These are phyloP conservation scores for Crithidia brevicula DNA, from an alignment of 208 protist genomes.

Conservation along the genomic window DNA sequence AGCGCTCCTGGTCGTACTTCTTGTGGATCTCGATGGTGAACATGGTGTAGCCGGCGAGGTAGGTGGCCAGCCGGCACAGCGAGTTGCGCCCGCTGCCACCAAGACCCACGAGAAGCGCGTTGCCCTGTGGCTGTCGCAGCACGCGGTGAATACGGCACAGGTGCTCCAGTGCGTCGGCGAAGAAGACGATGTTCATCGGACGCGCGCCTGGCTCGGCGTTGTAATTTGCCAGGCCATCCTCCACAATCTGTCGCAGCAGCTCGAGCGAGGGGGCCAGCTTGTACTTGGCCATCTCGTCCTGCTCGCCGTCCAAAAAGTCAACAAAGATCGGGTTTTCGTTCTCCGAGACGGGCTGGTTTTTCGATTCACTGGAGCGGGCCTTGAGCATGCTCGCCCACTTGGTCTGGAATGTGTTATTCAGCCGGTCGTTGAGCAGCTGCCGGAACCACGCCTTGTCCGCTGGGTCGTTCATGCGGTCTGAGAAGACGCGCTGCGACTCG, in stretches of 20 bases:
- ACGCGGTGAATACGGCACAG: constrained; percentile 97
- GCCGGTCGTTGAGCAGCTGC: constrained; percentile 91
- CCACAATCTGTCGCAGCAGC: constrained; percentile 89
- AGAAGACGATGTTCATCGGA: constrained; percentile 98
- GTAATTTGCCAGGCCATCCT: constrained; percentile 95
- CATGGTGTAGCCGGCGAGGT: constrained; percentile 95
- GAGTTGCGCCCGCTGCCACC: constrained; percentile 97
- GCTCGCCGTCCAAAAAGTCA: constrained; percentile 94
- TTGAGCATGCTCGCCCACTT: constrained; percentile 94
- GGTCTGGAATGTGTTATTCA: constrained; percentile 92
- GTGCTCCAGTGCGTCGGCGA: constrained; percentile 98
- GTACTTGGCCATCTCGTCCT: constrained; percentile 95
- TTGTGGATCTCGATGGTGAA: constrained; percentile 98
- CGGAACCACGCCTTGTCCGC: constrained; percentile 95
- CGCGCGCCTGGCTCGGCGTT: constrained; percentile 91
- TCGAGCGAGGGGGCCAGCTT: constrained; percentile 93
- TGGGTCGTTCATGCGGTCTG: constrained; percentile 95
- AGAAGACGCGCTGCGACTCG: constrained; percentile 97
- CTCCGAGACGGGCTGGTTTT: constrained; percentile 48
- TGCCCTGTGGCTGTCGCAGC: constrained; percentile 96
- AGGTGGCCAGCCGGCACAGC: constrained; percentile 96
- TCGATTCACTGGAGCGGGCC: constrained; percentile 63
- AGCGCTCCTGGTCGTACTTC: constrained; percentile 95
- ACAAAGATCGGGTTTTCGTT: constrained; percentile 94
- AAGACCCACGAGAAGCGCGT: constrained; percentile 98